phyloP scores from a whole-genome alignment of 306 rosid genomes.

The Medicago ruthenica region DNA sequence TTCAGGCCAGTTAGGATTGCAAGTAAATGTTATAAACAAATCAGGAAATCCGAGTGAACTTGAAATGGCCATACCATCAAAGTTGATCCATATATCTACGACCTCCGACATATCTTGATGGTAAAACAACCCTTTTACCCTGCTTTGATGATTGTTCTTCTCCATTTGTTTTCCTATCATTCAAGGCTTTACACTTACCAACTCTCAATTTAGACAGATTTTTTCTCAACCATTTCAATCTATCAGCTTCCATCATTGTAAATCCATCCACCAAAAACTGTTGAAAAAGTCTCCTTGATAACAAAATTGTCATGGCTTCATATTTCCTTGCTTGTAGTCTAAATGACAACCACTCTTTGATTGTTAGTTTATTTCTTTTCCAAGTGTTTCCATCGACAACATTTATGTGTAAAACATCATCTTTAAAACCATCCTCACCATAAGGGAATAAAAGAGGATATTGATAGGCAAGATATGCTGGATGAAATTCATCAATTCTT shows the following conservation, averaged over 20 bases:
- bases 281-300: background rate
- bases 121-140: background rate
- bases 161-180: accelerated
- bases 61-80: no score
- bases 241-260: background rate
- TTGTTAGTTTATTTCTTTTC: background rate
- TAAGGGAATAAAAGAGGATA: no score
- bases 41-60: no score
- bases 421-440: no score
- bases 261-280: background rate
- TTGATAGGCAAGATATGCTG: no score
- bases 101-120: background rate
- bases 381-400: no score
- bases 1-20: no score
- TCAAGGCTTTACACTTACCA: background rate
- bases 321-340: accelerated
- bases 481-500: no score
- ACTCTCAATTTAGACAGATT: background rate
- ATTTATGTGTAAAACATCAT: background rate
- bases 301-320: background rate
- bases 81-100: background rate
- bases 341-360: background rate
- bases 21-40: no score
- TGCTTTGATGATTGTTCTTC: accelerated
- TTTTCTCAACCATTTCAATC: background rate